These are phyloP conservation scores for Ceratopteris richardii DNA, from an alignment of 75 land plant genomes.

Conservation along the genomic window DNA sequence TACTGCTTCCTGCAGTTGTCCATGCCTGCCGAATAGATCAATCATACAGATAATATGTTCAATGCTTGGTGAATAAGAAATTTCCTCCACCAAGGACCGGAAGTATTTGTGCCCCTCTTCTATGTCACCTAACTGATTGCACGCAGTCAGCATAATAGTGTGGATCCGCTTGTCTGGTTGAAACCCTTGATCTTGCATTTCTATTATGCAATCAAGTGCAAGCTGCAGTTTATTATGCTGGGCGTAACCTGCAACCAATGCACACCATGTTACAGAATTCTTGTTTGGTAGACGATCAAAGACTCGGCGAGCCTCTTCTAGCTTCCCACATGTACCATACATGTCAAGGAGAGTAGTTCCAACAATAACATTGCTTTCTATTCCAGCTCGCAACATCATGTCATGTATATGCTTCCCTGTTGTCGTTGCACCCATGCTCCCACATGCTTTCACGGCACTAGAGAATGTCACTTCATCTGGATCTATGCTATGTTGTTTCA, in stretches of 20 bases:
- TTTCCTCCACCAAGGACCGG: conserved; percentile 13
- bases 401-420: conserved; percentile 13
- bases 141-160: conserved; percentile 29
- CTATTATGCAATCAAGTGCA: conserved; percentile 25
- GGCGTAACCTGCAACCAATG: conserved; percentile 17
- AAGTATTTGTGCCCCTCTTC: conserved; percentile 25
- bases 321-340: conserved; percentile 21
- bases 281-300: conserved; percentile 6
- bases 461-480: conserved; percentile 10
- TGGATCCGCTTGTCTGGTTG: conserved; percentile 43
- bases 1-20: conserved; percentile 30
- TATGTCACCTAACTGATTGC: conserved; percentile 32
- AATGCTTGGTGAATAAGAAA: conserved; percentile 10
- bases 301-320: conserved; percentile 14
- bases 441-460: conserved; percentile 15
- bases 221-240: conserved; percentile 8
- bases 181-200: conserved; percentile 40
- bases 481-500: conserved; percentile 6
- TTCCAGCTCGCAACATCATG: conserved; percentile 4
- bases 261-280: conserved; percentile 22
- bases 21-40: conserved; percentile 43
- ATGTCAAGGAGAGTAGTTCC: conserved; percentile 15
- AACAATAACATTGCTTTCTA: conserved; percentile 12
- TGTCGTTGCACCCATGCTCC: conserved; percentile 4
- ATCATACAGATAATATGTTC: conserved; percentile 54